Conservation (phyloP, 306 rosid species). For the Vigna mungo region DNA sequence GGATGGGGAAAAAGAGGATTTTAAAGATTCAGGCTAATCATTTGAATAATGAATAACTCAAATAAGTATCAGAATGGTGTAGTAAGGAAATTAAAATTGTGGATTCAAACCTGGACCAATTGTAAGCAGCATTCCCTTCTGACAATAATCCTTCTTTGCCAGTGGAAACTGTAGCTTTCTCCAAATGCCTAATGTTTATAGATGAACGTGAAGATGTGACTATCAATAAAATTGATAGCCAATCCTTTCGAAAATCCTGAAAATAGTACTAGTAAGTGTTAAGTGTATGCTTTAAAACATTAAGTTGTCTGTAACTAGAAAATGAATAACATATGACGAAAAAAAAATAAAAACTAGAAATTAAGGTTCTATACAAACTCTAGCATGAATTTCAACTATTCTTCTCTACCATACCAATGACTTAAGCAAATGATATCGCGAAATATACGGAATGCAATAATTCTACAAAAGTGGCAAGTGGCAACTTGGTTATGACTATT, state of each 20-base stretch:
- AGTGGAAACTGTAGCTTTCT: constrained; percentile 97
- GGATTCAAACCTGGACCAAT: constrained; percentile 90
- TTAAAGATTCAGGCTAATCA: neutral
- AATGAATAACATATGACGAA: neutral
- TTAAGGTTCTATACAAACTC: constrained; percentile 33
- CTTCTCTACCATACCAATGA: constrained; percentile 33
- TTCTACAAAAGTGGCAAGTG: constrained; percentile 27
- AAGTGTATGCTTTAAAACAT: neutral
- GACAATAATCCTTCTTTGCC: constrained; percentile 97
- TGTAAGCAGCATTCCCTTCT: constrained; percentile 95
- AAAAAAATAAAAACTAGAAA: constrained; percentile 16
- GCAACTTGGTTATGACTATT: constrained; percentile 27
- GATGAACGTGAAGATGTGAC: constrained; percentile 96
- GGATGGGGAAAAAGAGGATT: neutral
- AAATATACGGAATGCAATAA: constrained; percentile 26
- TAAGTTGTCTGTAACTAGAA: constrained; percentile 6
- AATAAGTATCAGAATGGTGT: constrained; percentile 13
- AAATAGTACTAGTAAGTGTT: constrained; percentile 27
- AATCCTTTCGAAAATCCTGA: constrained; percentile 93
- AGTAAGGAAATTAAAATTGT: constrained; percentile 40
- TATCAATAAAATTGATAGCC: constrained; percentile 89
- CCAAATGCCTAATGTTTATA: constrained; percentile 96
- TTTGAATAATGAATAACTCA: constrained; percentile 32
- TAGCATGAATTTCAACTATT: constrained; percentile 33
- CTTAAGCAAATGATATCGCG: constrained; percentile 15